Conservation (phyloP, 192 early-diverging fungal species). For the Mortierella antarctica region DNA sequence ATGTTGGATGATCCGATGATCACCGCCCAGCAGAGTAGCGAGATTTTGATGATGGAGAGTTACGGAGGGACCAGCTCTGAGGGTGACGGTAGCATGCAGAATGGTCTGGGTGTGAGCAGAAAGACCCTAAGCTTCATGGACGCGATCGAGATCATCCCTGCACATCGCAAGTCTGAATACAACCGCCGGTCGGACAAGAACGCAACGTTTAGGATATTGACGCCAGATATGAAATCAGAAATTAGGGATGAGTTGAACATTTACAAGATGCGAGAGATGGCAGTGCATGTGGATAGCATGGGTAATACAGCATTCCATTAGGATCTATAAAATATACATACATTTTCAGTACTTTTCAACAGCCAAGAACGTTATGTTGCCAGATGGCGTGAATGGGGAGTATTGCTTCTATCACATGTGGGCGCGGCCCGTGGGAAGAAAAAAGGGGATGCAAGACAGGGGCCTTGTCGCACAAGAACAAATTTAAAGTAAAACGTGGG, state of each 20-base stretch:
- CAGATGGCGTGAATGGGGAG: not conserved
- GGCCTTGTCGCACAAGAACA: not conserved
- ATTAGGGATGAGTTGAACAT: slow-evolving; percentile 52
- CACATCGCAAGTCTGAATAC: slow-evolving; percentile 34
- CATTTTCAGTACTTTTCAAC: not conserved
- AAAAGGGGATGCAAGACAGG: not conserved
- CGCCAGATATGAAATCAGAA: slow-evolving; percentile 33
- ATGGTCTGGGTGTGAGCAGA: not conserved
- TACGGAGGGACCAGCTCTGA: not conserved
- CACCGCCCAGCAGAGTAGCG: no score
- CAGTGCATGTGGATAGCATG: slow-evolving; percentile 52
- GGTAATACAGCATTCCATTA: slow-evolving; percentile 55
- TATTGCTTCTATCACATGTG: not conserved
- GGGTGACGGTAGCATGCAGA: not conserved
- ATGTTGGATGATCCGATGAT: not conserved
- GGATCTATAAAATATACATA: not conserved
- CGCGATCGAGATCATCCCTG: slow-evolving; percentile 41
- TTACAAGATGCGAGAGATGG: slow-evolving; percentile 58
- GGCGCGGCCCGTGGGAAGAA: not conserved
- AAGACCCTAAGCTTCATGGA: slow-evolving; percentile 28
- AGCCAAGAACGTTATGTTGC: not conserved
- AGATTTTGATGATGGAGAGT: not conserved
- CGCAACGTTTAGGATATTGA: slow-evolving; percentile 50
- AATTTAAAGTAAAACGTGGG: no score
- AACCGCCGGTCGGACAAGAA: slow-evolving; percentile 39